Conservation (phyloP, 2,329 filamentous ascomycete genomes). For the Seiridium cupressi region DNA sequence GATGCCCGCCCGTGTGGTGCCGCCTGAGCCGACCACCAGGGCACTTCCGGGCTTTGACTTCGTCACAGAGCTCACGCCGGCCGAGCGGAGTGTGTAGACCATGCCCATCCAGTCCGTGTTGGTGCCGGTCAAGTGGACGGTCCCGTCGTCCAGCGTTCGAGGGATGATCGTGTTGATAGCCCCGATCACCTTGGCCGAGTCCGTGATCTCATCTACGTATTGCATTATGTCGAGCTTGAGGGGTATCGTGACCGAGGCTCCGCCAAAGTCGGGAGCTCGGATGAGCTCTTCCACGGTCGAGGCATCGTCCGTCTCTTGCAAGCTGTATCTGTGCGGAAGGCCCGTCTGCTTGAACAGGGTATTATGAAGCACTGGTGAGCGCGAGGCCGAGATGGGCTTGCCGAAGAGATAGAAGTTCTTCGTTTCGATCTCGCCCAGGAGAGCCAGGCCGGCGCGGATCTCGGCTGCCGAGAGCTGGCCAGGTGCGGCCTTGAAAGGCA, state of each 20-base stretch:
- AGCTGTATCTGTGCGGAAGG: conserved; percentile 78
- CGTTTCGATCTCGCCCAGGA: conserved; percentile 75
- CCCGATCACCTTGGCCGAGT: conserved; percentile 78
- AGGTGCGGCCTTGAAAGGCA: conserved; percentile 92
- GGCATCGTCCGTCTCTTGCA: conserved; percentile 70
- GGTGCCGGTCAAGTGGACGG: conserved; percentile 68
- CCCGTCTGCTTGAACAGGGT: conserved; percentile 73
- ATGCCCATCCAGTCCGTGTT: conserved; percentile 98
- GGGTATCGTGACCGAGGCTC: conserved; percentile 93
- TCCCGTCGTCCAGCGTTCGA: conserved; percentile 34
- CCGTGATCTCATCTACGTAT: conserved; percentile 75
- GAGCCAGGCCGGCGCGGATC: conserved; percentile 73
- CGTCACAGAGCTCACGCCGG: conserved; percentile 52
- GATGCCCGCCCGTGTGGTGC: conserved; percentile 87
- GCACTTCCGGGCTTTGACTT: conserved; percentile 48
- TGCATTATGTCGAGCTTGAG: conserved; percentile 86
- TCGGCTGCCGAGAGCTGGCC: conserved; percentile 90
- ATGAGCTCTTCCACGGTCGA: conserved; percentile 64
- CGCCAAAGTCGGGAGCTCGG: conserved; percentile 74
- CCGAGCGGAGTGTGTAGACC: conserved; percentile 71
- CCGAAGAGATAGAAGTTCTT: conserved; percentile 87
- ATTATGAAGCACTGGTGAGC: conserved; percentile 89
- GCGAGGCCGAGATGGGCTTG: conserved; percentile 76
- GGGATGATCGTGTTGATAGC: conserved; percentile 93
- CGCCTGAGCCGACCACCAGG: conserved; percentile 86